Evolutionary conservation across 345 rosid species (phyloP).

Genomic region (Schrenkiella parvula): DNA sequence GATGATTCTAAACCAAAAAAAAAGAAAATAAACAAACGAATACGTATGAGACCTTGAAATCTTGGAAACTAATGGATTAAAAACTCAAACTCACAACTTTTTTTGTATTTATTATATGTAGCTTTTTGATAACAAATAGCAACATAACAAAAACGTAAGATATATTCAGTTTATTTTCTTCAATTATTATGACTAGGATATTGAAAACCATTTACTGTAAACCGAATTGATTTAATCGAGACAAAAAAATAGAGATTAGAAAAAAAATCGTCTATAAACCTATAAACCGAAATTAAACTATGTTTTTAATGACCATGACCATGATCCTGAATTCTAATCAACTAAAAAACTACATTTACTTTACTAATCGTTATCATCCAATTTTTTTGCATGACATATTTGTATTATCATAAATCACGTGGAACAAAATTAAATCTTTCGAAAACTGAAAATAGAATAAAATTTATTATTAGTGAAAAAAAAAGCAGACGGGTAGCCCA

Average conservation of each 20-base stretch:
- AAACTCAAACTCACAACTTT: not conserved
- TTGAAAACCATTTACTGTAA: not conserved
- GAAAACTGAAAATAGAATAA: not conserved
- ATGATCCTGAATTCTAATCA: not conserved
- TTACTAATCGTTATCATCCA: not conserved
- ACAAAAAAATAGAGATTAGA: not conserved
- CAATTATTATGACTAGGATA: not conserved
- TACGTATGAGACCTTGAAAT: not conserved
- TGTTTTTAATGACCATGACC: not conserved
- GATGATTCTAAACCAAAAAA: not conserved
- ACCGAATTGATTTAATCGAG: not conserved
- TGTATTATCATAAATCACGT: not conserved
- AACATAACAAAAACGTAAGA: not conserved
- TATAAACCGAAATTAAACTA: not conserved
- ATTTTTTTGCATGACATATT: not conserved
- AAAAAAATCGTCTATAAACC: not conserved
- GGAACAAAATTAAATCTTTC: not conserved
- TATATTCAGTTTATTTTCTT: not conserved
- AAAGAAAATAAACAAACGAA: not conserved
- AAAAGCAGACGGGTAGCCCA: conserved; percentile 21
- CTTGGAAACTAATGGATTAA: not conserved
- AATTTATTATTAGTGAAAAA: not conserved
- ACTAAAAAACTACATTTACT: not conserved
- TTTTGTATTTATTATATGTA: too few species aligned
- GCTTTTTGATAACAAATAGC: too few species aligned